Percentiles rank a stretch among this genome's conserved stretches.
These are phyloP conservation scores for Chaetomium globosum DNA, from an alignment of 2,329 filamentous ascomycete genomes.

Conservation along the genomic window DNA sequence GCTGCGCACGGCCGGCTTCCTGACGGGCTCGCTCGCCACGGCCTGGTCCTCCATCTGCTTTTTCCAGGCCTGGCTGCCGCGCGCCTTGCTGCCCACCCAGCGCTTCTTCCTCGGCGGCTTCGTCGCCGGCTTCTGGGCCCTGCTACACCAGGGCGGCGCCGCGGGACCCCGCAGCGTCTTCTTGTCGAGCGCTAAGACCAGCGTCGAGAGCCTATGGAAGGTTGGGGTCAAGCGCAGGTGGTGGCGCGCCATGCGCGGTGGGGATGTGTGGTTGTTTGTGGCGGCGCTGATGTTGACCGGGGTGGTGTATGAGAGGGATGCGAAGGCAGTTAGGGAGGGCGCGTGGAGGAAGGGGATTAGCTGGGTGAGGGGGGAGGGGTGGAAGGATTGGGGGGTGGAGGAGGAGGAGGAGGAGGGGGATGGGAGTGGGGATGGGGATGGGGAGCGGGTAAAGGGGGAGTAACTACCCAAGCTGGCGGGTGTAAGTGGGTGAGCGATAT, in stretches of 20 bases:
- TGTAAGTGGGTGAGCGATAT: background rate
- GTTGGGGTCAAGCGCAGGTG: constrained; percentile 87
- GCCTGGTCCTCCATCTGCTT: constrained; percentile 89
- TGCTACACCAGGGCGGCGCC: constrained; percentile 62
- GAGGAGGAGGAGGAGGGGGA: constrained; percentile 42
- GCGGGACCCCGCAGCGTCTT: constrained; percentile 56
- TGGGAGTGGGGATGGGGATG: constrained; percentile 26
- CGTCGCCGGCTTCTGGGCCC: constrained; percentile 81
- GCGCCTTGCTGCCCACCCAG: constrained; percentile 73
- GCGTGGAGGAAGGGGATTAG: constrained; percentile 72
- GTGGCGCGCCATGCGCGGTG: constrained; percentile 81
- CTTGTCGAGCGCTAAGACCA: constrained; percentile 75
- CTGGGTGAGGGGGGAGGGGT: constrained; percentile 75
- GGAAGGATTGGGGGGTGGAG: constrained; percentile 67
- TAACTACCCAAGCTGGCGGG: background rate
- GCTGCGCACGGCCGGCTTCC: constrained; percentile 73
- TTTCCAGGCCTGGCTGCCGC: constrained; percentile 78
- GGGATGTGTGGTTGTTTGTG: constrained; percentile 84
- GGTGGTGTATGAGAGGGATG: constrained; percentile 72
- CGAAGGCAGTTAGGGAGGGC: constrained; percentile 66
- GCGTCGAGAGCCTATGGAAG: constrained; percentile 85
- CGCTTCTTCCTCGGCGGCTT: constrained; percentile 90
- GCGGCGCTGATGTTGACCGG: constrained; percentile 76
- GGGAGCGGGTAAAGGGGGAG: constrained; percentile 24
- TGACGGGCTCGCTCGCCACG: constrained; percentile 81